Evolutionary conservation across 495 filamentous ascomycete species (phyloP).

Genomic region (Neurospora sp.): DNA sequence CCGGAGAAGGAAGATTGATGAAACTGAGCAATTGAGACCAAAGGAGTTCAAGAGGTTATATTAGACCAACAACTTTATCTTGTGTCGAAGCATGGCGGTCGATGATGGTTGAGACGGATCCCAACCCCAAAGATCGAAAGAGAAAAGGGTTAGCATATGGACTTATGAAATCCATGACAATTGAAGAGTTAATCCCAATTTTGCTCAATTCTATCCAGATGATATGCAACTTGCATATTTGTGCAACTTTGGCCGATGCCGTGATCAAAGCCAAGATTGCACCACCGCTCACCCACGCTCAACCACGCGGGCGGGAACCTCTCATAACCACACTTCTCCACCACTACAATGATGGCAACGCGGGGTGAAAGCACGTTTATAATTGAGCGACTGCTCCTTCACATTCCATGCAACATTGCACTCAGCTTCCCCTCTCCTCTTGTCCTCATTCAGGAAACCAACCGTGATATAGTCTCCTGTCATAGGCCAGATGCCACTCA

Average conservation of each 20-base stretch:
- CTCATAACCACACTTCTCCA: not conserved
- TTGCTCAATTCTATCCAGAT: not conserved
- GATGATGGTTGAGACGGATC: too few species aligned
- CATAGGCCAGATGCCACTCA: conserved; percentile 7
- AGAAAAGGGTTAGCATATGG: not conserved
- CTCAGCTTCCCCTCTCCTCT: not conserved
- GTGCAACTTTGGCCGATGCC: not conserved
- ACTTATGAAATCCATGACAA: not conserved
- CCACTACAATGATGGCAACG: not conserved
- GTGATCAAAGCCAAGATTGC: conserved; percentile 3
- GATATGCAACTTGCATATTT: not conserved
- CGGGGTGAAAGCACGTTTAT: conserved; percentile 2
- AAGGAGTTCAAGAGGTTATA: not conserved
- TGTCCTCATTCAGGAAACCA: not conserved
- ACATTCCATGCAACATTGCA: not conserved
- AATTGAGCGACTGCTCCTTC: not conserved
- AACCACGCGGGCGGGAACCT: not conserved
- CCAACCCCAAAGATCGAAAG: not conserved
- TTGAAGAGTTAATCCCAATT: not conserved
- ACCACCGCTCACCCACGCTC: not conserved
- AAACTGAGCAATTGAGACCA: not conserved
- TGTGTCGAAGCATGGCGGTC: not conserved
- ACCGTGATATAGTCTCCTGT: not conserved
- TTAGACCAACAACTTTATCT: not conserved
- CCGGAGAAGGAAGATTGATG: not conserved